phyloP scores from a whole-genome alignment of 805 yeast species.

The Ogataea ramenticola region DNA sequence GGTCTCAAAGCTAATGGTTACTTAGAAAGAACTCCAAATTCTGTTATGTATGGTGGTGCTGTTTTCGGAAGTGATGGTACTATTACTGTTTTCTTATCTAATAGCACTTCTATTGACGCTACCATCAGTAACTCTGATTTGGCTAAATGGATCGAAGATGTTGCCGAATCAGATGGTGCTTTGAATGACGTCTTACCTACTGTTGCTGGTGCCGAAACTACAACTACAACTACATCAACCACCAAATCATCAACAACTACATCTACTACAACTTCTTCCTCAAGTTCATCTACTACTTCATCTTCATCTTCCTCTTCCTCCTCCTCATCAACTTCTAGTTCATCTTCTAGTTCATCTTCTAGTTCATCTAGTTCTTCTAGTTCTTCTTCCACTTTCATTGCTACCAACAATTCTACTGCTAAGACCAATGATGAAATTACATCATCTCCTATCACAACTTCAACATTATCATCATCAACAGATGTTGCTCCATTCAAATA shows the following conservation, averaged over 20 bases:
- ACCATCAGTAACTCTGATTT: slow-evolving; percentile 38
- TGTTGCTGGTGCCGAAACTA: background rate
- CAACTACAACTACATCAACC: background rate
- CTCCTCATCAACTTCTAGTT: slow-evolving; percentile 5
- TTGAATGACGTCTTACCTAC: background rate
- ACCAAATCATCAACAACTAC: slow-evolving; percentile 5
- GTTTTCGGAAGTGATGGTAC: slow-evolving; percentile 55
- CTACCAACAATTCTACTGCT: too few relatives aligned
- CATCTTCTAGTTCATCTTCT: slow-evolving; percentile 11
- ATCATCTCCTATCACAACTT: background rate
- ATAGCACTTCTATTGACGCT: slow-evolving; percentile 40
- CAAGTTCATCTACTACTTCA: slow-evolving; percentile 6
- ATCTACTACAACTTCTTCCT: slow-evolving; percentile 11
- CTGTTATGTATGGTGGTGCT: slow-evolving; percentile 64
- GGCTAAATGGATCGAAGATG: slow-evolving; percentile 33
- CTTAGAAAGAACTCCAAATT: slow-evolving; percentile 42
- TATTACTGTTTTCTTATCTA: slow-evolving; percentile 54
- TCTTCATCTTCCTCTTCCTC: background rate
- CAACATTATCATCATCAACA: background rate
- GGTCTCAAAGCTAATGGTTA: slow-evolving; percentile 56
- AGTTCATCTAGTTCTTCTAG: slow-evolving; percentile 5
- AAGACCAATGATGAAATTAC: too few relatives aligned
- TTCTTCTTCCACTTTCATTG: too few relatives aligned
- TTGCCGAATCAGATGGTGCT: background rate
- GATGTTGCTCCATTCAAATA: background rate